Evolutionary conservation across 768 basidiomycete genomes (phyloP).

Genomic region (Boletus reticuloceps): DNA sequence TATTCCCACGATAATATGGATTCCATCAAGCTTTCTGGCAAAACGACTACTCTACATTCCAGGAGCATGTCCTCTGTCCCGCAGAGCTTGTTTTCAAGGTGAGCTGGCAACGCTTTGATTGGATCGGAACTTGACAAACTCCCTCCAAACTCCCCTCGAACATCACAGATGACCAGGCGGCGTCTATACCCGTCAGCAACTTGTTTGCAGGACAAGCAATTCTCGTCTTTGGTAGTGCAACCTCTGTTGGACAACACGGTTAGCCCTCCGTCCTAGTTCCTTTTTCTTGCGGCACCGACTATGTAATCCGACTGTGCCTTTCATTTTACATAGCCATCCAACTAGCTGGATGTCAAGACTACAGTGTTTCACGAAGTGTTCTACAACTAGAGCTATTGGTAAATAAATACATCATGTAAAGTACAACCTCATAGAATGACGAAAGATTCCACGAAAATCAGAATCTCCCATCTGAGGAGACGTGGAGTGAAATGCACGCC

Average conservation of each 20-base stretch:
- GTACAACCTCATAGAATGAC: too few relatives aligned
- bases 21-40: neutral
- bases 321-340: slow-evolving; percentile 22
- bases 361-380: too few relatives aligned
- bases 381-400: too few relatives aligned
- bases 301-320: neutral
- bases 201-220: slow-evolving; percentile 29
- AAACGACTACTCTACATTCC: slow-evolving; percentile 7
- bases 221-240: slow-evolving; percentile 34
- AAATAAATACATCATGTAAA: too few relatives aligned
- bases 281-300: neutral
- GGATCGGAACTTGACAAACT: too few relatives aligned
- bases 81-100: slow-evolving; percentile 16
- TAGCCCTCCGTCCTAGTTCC: neutral
- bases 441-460: too few relatives aligned
- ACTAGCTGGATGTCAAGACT: slow-evolving; percentile 13
- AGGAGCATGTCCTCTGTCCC: slow-evolving; percentile 20
- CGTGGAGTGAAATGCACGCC: too few relatives aligned
- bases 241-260: slow-evolving; percentile 36
- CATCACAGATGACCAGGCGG: slow-evolving; percentile 34
- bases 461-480: too few relatives aligned
- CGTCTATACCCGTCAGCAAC: slow-evolving; percentile 32
- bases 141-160: slow-evolving; percentile 27
- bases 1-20: too few relatives aligned
- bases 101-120: neutral